Conservation (phyloP, 1,284 basidiomycete genomes). For the Sanguinoderma infundibulare region DNA sequence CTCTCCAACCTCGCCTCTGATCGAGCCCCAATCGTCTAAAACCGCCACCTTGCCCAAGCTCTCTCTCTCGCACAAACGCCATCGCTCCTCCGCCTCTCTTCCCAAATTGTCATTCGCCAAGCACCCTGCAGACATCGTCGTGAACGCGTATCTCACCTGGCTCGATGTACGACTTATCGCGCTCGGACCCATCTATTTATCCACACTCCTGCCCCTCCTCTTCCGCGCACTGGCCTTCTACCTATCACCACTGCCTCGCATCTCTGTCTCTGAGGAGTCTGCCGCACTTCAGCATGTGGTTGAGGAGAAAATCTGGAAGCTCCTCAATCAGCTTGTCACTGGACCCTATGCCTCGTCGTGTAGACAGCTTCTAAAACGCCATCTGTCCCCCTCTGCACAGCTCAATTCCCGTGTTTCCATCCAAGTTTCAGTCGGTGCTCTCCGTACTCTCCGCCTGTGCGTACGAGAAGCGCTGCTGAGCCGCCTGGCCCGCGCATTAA, state of each 20-base stretch:
- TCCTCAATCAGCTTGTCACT: conserved; percentile 57
- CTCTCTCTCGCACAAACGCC: conserved; percentile 53
- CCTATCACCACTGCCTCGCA: conserved; percentile 63
- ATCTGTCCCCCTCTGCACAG: conserved; percentile 43
- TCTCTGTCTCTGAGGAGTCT: conserved; percentile 59
- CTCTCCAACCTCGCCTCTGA: conserved; percentile 32
- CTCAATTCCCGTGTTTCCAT: conserved; percentile 33
- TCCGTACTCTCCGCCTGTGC: conserved; percentile 66
- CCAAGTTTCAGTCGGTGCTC: conserved; percentile 64
- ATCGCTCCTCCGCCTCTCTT: conserved; percentile 55
- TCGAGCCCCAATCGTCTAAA: conserved; percentile 34
- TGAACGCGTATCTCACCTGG: conserved; percentile 66
- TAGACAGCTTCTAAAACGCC: conserved; percentile 59
- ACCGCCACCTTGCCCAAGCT: conserved; percentile 35
- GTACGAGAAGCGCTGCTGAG: conserved; percentile 63
- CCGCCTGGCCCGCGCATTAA: conserved; percentile 67
- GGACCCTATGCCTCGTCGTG: conserved; percentile 69
- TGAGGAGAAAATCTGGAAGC: conserved; percentile 61
- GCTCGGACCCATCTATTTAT: conserved; percentile 56
- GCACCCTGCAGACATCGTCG: conserved; percentile 60
- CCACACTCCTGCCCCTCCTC: conserved; percentile 66
- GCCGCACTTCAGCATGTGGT: conserved; percentile 40
- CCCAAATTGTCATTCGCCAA: conserved; percentile 35
- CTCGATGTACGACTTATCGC: conserved; percentile 61
- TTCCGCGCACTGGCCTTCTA: conserved; percentile 70